These are phyloP conservation scores for Cystobasidium pallidum DNA, from an alignment of 1,284 basidiomycete genomes.

Conservation along the genomic window DNA sequence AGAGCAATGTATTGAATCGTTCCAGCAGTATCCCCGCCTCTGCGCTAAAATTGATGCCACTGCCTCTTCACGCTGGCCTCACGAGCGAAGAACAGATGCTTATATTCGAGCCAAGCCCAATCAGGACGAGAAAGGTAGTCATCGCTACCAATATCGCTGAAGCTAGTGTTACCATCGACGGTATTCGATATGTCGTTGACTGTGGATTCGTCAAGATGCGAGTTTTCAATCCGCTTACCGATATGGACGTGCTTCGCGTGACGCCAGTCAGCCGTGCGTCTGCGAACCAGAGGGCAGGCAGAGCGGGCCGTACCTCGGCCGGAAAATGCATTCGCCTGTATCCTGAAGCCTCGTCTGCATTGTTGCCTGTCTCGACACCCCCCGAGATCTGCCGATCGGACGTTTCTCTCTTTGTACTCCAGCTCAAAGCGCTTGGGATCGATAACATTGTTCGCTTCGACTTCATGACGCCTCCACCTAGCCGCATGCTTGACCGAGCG, in stretches of 20 bases:
- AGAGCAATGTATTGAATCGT: no score
- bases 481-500: conserved; percentile 80
- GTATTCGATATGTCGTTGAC: conserved; percentile 93
- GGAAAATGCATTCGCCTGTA: conserved; percentile 95
- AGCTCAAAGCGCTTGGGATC: conserved; percentile 90
- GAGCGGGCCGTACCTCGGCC: conserved; percentile 63
- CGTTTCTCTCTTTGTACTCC: conserved; percentile 82
- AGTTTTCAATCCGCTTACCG: conserved; percentile 54
- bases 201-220: conserved; percentile 86
- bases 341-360: conserved; percentile 66
- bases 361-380: conserved; percentile 69
- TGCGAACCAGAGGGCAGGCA: conserved; percentile 56
- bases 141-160: conserved; percentile 96
- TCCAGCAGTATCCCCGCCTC: conserved; percentile 67
- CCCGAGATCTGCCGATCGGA: conserved; percentile 90
- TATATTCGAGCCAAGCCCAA: conserved; percentile 76
- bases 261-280: conserved; percentile 57
- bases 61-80: conserved; percentile 87
- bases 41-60: conserved; percentile 58
- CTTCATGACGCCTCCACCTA: conserved; percentile 85
- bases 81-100: conserved; percentile 80
- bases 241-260: conserved; percentile 55
- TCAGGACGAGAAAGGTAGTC: conserved; percentile 82
- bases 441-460: conserved; percentile 87
- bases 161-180: conserved; percentile 94